These are phyloP conservation scores for Maudiozyma serrabonitensis DNA, from an alignment of 805 yeast species.

Conservation along the genomic window DNA sequence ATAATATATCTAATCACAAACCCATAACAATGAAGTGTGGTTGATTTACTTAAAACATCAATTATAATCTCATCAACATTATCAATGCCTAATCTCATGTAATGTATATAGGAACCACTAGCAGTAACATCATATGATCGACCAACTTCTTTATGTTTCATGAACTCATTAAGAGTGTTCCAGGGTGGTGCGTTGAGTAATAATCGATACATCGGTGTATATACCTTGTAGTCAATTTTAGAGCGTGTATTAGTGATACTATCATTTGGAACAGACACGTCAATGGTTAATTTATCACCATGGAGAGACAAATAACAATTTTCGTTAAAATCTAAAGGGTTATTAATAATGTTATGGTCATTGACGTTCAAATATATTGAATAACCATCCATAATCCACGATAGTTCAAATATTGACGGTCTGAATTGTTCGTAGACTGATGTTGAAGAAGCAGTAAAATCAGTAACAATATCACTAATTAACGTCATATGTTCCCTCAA, in stretches of 20 bases:
- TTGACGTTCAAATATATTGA: conserved; percentile 68
- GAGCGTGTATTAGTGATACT: conserved; percentile 43
- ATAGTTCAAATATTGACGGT: conserved; percentile 54
- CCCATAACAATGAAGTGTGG: conserved; percentile 70
- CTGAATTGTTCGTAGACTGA: conserved; percentile 67
- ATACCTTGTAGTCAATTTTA: conserved; percentile 39
- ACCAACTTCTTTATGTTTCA: conserved; percentile 56
- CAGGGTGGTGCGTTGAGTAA: conserved; percentile 77
- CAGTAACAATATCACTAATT: conserved; percentile 61
- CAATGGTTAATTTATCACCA: conserved; percentile 46
- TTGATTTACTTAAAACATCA: conserved; percentile 53
- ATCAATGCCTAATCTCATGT: conserved; percentile 47
- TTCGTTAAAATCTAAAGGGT: conserved; percentile 75
- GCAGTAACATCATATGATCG: conserved; percentile 51
- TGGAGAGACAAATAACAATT: conserved; percentile 68
- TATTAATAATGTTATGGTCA: conserved; percentile 79
- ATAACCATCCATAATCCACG: conserved; percentile 52
- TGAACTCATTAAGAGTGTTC: conserved; percentile 74
- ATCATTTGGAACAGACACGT: conserved; percentile 48
- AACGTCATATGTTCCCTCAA: conserved; percentile 76
- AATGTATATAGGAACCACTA: conserved; percentile 57
- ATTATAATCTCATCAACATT: conserved; percentile 62
- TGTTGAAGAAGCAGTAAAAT: conserved; percentile 65
- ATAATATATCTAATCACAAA: conserved; percentile 66
- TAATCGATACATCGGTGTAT: conserved; percentile 52